Percentiles rank a stretch among this genome's conserved stretches.
Evolutionary conservation across 495 filamentous ascomycete species (phyloP).

Genomic region (Tuber indicum): DNA sequence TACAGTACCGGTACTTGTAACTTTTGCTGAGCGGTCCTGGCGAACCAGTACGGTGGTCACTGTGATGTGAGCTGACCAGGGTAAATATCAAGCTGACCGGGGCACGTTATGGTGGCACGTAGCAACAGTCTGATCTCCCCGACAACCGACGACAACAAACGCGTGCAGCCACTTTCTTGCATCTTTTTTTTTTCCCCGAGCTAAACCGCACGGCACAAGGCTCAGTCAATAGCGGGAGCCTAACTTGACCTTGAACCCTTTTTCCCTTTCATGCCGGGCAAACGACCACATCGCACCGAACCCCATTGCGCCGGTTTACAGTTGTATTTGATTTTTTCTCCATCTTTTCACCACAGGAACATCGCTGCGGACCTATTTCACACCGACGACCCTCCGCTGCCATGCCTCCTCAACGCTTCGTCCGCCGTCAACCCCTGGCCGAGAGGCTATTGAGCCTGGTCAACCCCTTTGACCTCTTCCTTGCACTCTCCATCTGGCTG

Average conservation of each 20-base stretch:
- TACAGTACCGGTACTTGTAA: too few species aligned
- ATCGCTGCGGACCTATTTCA: background rate
- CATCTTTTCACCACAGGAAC: background rate
- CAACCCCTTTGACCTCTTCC: conserved; percentile 78
- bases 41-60: background rate
- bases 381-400: conserved; percentile 1
- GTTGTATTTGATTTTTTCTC: background rate
- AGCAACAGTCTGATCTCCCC: background rate
- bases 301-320: background rate
- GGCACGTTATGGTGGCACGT: background rate
- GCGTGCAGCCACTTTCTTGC: background rate
- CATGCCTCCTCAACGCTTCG: conserved; percentile 61
- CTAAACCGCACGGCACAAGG: background rate
- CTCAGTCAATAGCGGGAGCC: conserved; percentile 1
- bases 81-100: background rate
- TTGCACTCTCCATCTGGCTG: conserved; percentile 84
- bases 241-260: background rate
- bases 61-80: background rate
- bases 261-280: background rate
- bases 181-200: background rate
- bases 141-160: background rate
- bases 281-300: background rate
- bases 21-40: background rate
- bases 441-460: conserved; percentile 72
- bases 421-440: conserved; percentile 67